phyloP scores from a whole-genome alignment of 139 green algal genomes.

The Coelastrella sp. region DNA sequence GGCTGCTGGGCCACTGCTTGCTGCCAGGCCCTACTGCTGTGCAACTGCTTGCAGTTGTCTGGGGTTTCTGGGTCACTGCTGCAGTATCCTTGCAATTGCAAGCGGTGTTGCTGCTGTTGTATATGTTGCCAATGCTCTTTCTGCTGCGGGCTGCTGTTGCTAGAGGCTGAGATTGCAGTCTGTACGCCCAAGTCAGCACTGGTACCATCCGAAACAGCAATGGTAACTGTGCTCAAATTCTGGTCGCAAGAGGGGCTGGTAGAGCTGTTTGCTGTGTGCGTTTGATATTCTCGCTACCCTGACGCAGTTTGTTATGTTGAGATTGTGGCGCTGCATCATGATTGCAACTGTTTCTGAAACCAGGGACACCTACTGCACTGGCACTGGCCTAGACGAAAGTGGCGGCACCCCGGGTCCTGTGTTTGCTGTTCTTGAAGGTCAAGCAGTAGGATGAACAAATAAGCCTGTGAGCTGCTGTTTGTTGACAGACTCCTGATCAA shows the following conservation, averaged over 20 bases:
- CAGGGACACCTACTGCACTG: too few relatives aligned
- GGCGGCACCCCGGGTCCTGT: not conserved
- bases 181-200: not conserved
- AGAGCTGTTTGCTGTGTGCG: not conserved
- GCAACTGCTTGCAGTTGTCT: not conserved
- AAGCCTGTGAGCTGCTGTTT: slow-evolving; percentile 8
- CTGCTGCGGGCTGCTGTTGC: not conserved
- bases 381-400: not conserved
- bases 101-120: too few relatives aligned
- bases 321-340: too few relatives aligned
- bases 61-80: too few relatives aligned
- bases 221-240: not conserved
- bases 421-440: not conserved
- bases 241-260: not conserved
- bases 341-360: slow-evolving; percentile 8
- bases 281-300: too few relatives aligned
- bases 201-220: not conserved
- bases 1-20: too few relatives aligned
- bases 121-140: too few relatives aligned
- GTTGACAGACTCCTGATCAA: slow-evolving; percentile 28
- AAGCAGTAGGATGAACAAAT: slow-evolving; percentile 3
- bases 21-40: too few relatives aligned
- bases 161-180: not conserved
- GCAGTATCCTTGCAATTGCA: too few relatives aligned
- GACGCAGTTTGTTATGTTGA: too few relatives aligned